These are phyloP conservation scores for Serendipita sp. DNA, from an alignment of 768 basidiomycete genomes.

Conservation along the genomic window DNA sequence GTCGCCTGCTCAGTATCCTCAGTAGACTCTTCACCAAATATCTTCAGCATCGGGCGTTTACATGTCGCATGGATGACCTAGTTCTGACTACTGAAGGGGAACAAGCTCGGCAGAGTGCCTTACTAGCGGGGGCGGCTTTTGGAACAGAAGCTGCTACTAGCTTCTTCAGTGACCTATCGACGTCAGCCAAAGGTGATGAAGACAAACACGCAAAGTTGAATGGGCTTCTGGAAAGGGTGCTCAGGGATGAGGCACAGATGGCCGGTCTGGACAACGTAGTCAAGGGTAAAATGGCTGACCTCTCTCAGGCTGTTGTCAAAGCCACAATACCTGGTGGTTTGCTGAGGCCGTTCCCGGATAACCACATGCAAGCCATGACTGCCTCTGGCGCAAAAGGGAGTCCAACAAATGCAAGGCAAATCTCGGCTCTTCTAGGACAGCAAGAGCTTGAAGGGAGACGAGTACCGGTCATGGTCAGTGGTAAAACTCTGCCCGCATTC, in stretches of 20 bases:
- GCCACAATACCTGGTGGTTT: constrained; percentile 73
- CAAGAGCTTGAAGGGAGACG: constrained; percentile 97
- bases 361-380: constrained; percentile 99
- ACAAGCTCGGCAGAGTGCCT: constrained; percentile 43
- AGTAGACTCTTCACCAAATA: constrained; percentile 94
- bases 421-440: constrained; percentile 94
- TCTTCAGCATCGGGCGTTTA: constrained; percentile 91
- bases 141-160: constrained; percentile 84
- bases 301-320: constrained; percentile 83
- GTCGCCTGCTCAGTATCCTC: constrained; percentile 80
- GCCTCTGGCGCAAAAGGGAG: constrained; percentile 96
- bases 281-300: constrained; percentile 67
- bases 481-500: constrained; percentile 96
- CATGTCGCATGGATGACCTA: constrained; percentile 97
- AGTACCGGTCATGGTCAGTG: constrained; percentile 97
- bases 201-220: constrained; percentile 45
- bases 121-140: constrained; percentile 48
- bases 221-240: constrained; percentile 70
- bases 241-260: constrained; percentile 94
- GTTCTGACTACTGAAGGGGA: constrained; percentile 76
- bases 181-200: constrained; percentile 9
- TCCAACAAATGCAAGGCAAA: constrained; percentile 92
- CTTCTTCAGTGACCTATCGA: constrained; percentile 60
- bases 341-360: constrained; percentile 86
- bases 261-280: constrained; percentile 89